A percentile compares a stretch with the other conserved stretches of the same genome.
Conservation (phyloP, 169 alveolate species). For the Plasmodium inui region DNA sequence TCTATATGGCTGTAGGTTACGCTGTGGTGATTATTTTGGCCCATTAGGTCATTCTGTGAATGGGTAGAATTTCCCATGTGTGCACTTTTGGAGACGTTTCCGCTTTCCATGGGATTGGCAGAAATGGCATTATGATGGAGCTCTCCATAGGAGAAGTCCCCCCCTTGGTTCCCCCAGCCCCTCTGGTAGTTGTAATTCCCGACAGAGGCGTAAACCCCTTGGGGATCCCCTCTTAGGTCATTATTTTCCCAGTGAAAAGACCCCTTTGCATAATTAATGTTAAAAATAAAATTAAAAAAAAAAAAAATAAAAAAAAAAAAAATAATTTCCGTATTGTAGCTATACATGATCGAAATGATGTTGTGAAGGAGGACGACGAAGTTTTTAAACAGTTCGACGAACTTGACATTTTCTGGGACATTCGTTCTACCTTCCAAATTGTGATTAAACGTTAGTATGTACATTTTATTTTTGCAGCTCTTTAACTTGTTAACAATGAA, state of each 20-base stretch:
- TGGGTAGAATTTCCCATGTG: not conserved
- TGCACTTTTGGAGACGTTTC: not conserved
- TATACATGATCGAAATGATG: conserved; percentile 57
- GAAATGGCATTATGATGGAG: not conserved
- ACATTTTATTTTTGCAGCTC: conserved; percentile 18
- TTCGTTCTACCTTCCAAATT: not conserved
- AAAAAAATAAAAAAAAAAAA: conserved; percentile 43
- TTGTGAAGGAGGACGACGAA: conserved; percentile 54
- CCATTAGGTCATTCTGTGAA: not conserved
- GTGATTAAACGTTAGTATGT: conserved; percentile 15
- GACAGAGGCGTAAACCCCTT: not conserved
- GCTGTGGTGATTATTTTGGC: not conserved
- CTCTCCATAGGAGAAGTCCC: not conserved
- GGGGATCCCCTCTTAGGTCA: not conserved
- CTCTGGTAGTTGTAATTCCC: not conserved
- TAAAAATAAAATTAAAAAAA: conserved; percentile 51
- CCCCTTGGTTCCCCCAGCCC: not conserved
- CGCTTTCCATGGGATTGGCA: not conserved
- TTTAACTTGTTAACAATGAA: conserved; percentile 38
- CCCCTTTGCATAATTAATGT: conserved; percentile 28
- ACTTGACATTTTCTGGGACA: not conserved
- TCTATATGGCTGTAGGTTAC: not conserved
- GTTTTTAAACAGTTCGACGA: conserved; percentile 38
- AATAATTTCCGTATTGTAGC: conserved; percentile 48
- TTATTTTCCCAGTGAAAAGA: not conserved